These are phyloP conservation scores for Syncephalastrum contaminatum DNA, from an alignment of 371 early-diverging fungal species.

Conservation along the genomic window DNA sequence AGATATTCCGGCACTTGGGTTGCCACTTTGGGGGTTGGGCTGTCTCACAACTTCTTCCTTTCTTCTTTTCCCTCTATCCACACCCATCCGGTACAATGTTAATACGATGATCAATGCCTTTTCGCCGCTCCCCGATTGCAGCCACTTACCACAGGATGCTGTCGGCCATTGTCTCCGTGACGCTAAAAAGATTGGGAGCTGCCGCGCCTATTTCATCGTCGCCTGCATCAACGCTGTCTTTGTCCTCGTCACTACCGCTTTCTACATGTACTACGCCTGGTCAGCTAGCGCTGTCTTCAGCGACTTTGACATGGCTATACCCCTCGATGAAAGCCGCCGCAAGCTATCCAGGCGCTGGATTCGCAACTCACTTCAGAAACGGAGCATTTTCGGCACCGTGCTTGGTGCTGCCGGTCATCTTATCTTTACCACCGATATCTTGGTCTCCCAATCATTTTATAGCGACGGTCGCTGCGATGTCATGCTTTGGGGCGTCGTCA, in stretches of 20 bases:
- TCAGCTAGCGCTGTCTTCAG: too few relatives aligned
- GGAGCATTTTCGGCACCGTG: constrained; percentile 24
- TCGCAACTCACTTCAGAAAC: constrained; percentile 20
- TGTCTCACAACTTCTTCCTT: too few relatives aligned
- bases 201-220: constrained; percentile 11
- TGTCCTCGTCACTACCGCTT: constrained; percentile 14
- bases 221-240: constrained; percentile 11
- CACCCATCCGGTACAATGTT: too few relatives aligned
- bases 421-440: constrained; percentile 22
- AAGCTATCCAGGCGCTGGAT: constrained; percentile 7
- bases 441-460: constrained; percentile 20
- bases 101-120: too few relatives aligned
- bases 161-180: constrained; percentile 3
- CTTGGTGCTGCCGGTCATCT: constrained; percentile 39
- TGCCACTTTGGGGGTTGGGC: too few relatives aligned
- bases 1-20: too few relatives aligned
- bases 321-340: constrained; percentile 3
- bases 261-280: constrained; percentile 10
- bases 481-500: constrained; percentile 23
- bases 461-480: constrained; percentile 21
- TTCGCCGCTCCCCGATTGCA: too few relatives aligned
- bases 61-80: too few relatives aligned
- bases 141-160: background rate
- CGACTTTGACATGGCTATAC: too few relatives aligned
- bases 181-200: constrained; percentile 2